Percentiles rank a stretch among this genome's conserved stretches.
Evolutionary conservation across 305 asterid genomes (phyloP).

Genomic region (Fraxinus greggii): DNA sequence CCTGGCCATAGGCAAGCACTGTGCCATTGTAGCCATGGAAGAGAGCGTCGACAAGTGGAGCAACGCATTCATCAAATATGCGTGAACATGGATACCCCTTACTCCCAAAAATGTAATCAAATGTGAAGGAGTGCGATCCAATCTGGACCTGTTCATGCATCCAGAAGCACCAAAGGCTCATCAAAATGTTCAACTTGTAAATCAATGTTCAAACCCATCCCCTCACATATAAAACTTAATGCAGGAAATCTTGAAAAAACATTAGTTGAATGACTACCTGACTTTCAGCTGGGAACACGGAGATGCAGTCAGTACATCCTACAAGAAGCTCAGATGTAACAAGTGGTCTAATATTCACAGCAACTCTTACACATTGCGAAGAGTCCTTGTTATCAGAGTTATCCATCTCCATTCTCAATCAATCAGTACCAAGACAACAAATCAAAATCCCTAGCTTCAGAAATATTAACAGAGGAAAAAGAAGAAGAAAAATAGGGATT

Average conservation of each 20-base stretch:
- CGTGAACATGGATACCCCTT: constrained; percentile 54
- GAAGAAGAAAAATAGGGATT: not conserved
- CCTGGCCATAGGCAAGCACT: constrained; percentile 98
- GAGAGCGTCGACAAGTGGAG: constrained; percentile 78
- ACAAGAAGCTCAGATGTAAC: constrained; percentile 87
- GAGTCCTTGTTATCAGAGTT: constrained; percentile 41
- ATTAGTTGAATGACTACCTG: constrained; percentile 48
- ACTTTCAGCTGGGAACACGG: constrained; percentile 65
- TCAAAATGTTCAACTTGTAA: not conserved
- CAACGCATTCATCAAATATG: constrained; percentile 73
- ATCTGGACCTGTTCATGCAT: constrained; percentile 71
- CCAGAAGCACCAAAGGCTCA: constrained; percentile 15
- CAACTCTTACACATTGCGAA: constrained; percentile 83
- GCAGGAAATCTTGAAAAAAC: not conserved
- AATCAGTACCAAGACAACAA: not conserved
- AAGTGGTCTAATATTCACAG: constrained; percentile 78
- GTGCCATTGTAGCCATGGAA: constrained; percentile 90
- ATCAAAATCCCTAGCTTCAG: constrained; percentile 21
- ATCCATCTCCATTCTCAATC: constrained; percentile 51
- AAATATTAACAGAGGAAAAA: not conserved
- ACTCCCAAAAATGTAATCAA: constrained; percentile 73
- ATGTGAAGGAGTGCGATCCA: constrained; percentile 92
- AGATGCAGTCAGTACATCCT: constrained; percentile 85
- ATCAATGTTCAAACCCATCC: not conserved
- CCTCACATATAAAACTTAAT: not conserved